phyloP scores from a whole-genome alignment of 352 stramenopile genomes.

The Pseudoperonospora humuli region DNA sequence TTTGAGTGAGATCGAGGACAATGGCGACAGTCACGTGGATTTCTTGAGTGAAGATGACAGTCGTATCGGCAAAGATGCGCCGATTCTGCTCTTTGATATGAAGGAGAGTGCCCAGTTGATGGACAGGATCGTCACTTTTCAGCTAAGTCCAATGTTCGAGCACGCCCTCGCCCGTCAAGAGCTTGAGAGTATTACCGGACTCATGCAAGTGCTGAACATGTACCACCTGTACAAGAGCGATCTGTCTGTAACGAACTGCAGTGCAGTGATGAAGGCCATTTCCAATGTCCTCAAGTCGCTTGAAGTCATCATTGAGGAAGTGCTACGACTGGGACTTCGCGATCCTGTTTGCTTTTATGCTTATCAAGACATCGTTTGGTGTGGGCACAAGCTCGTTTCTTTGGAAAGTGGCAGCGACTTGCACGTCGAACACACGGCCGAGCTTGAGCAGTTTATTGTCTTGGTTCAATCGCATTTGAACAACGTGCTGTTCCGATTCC shows the following conservation, averaged over 20 bases:
- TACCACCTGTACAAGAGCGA: conserved; percentile 22
- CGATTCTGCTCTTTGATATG: conserved; percentile 78
- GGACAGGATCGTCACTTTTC: conserved; percentile 64
- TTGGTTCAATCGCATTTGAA: conserved; percentile 64
- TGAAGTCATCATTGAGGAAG: conserved; percentile 44
- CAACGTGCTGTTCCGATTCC: conserved; percentile 60
- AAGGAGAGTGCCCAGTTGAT: conserved; percentile 59
- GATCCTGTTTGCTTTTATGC: conserved; percentile 58
- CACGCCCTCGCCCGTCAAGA: conserved; percentile 60
- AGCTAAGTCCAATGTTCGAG: conserved; percentile 70
- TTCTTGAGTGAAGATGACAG: conserved; percentile 49
- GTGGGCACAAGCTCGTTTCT: conserved; percentile 49
- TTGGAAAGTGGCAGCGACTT: not conserved
- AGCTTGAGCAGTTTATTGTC: conserved; percentile 41
- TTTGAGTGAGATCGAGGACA: conserved; percentile 57
- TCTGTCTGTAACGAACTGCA: conserved; percentile 11
- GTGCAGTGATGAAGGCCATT: conserved; percentile 23
- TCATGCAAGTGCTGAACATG: conserved; percentile 55
- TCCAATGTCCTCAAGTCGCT: conserved; percentile 31
- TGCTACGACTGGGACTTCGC: conserved; percentile 47
- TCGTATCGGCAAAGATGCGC: conserved; percentile 62
- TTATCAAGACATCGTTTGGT: conserved; percentile 85
- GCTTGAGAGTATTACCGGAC: conserved; percentile 41
- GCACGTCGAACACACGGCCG: conserved; percentile 6
- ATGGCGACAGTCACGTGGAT: conserved; percentile 40